Percentiles rank a stretch among this genome's conserved stretches.
phyloP scores from a whole-genome alignment of 2,329 filamentous ascomycete species.

The Nannizziopsis arthrosporioides region DNA sequence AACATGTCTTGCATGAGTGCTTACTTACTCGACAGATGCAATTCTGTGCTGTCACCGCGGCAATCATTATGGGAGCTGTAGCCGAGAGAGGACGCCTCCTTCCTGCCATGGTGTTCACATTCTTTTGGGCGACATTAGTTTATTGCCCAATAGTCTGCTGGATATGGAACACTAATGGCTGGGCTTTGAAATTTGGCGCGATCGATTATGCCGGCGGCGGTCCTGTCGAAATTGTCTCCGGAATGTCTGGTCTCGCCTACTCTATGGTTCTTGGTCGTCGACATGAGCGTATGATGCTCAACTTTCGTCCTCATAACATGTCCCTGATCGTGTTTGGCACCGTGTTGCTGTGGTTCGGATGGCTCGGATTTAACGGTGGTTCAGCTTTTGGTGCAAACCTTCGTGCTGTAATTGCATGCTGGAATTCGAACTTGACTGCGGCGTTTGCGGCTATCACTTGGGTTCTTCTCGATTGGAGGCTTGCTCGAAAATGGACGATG shows the following conservation, averaged over 20 bases:
- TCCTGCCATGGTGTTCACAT: slow-evolving; percentile 88
- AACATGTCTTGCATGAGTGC: background rate
- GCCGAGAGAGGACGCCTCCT: slow-evolving; percentile 88
- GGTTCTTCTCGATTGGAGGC: slow-evolving; percentile 89
- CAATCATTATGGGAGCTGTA: slow-evolving; percentile 81
- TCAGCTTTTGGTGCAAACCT: slow-evolving; percentile 90
- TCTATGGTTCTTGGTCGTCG: slow-evolving; percentile 90
- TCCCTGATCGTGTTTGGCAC: slow-evolving; percentile 93
- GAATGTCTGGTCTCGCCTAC: slow-evolving; percentile 86
- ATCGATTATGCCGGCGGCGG: slow-evolving; percentile 94
- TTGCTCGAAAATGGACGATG: slow-evolving; percentile 89
- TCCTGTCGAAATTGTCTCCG: slow-evolving; percentile 93
- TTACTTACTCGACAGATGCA: slow-evolving; percentile 55
- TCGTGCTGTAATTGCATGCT: slow-evolving; percentile 89
- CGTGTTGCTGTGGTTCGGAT: slow-evolving; percentile 93
- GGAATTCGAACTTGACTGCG: slow-evolving; percentile 90
- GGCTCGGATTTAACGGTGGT: slow-evolving; percentile 97
- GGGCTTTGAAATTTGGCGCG: slow-evolving; percentile 81
- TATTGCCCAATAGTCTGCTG: slow-evolving; percentile 96
- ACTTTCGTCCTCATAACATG: slow-evolving; percentile 98
- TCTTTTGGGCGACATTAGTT: slow-evolving; percentile 92
- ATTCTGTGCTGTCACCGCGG: slow-evolving; percentile 88
- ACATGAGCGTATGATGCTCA: slow-evolving; percentile 99
- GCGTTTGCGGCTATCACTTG: slow-evolving; percentile 87
- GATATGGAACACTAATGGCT: slow-evolving; percentile 92